Evolutionary conservation across 768 basidiomycete genomes (phyloP).

Genomic region (Lactarius quietus): DNA sequence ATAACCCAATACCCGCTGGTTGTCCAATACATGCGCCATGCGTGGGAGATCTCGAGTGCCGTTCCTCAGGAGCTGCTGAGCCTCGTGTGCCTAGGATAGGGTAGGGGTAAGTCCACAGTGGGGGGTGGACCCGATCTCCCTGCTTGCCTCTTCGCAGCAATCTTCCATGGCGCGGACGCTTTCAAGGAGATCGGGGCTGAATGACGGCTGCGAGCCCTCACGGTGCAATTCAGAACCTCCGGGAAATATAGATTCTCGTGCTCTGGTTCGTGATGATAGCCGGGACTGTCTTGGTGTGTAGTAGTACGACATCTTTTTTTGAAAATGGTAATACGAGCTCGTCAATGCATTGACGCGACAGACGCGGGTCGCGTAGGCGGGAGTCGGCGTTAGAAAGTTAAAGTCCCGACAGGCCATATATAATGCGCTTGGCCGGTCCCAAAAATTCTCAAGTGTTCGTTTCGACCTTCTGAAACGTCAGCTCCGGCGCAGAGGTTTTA

Average conservation of each 20-base stretch:
- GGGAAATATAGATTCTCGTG: conserved; percentile 67
- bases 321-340: too few species aligned
- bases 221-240: conserved; percentile 63
- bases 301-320: conserved; percentile 8
- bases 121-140: background rate
- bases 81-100: conserved; percentile 54
- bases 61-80: conserved; percentile 62
- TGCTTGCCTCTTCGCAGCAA: conserved; percentile 69
- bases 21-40: conserved; percentile 64
- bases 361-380: background rate
- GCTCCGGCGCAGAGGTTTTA: conserved; percentile 45
- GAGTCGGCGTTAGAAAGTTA: conserved; percentile 27
- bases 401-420: conserved; percentile 20
- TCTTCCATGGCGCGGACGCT: conserved; percentile 78
- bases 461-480: conserved; percentile 65
- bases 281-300: conserved; percentile 38
- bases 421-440: conserved; percentile 23
- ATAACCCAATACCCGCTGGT: conserved; percentile 52
- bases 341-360: too few species aligned
- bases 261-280: conserved; percentile 46
- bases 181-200: conserved; percentile 68
- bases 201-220: conserved; percentile 58
- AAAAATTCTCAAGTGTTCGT: conserved; percentile 53
- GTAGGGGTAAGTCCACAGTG: background rate
- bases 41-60: conserved; percentile 71